Evolutionary conservation across 805 yeast species (phyloP), one percentile per base, ranked within the genome.

Genomic region (Metschnikowia cerradonensis): DNA sequence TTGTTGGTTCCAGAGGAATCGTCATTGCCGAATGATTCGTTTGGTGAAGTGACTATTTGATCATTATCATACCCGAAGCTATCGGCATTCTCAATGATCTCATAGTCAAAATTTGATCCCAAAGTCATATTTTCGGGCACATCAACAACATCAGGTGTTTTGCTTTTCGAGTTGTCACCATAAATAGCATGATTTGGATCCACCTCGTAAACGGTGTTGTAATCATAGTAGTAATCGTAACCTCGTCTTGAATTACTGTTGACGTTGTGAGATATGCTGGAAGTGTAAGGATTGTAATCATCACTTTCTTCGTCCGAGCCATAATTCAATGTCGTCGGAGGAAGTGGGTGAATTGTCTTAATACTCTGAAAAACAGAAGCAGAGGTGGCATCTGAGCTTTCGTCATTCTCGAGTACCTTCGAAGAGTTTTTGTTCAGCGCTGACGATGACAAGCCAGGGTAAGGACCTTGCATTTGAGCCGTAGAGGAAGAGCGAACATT

Each of bases 301-400:
- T 82, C 86, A 54, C 83, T 82, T 52, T 80, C 84, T 48, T 79
- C 83, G 6, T 79, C 72, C 4, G 87, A 81, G 6, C 89, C 88
- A 63, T 82, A 81, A 63, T 91, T 90, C 49, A 92, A 77, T 0
- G 89, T 83, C 0, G 98, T 90, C 2, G 97, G 84, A 2, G 98
- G 97, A 47, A 92, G 70, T 41, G 82, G 73, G 35, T 89, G 90
- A 55, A 91, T 90, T 10, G 89, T 86, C 41, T 79, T 78, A 47
- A 65, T 54, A 13, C 60, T 54, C 53, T 64, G 69, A 17, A 68
- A 61, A 46, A 56, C 65, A 36, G 53, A 61, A 14, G 70, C 62
- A 2, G 74, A 67, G 1, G 64, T 57, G 3, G 73, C 60, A 5
- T 63, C 71, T 14, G 67, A 58, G 45, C 65, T 67, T 35, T 63